A percentile compares a stretch with the other conserved stretches of the same genome.
Conservation (phyloP, 2,329 filamentous ascomycete genomes). For the Aspergillus pseudotamarii region DNA sequence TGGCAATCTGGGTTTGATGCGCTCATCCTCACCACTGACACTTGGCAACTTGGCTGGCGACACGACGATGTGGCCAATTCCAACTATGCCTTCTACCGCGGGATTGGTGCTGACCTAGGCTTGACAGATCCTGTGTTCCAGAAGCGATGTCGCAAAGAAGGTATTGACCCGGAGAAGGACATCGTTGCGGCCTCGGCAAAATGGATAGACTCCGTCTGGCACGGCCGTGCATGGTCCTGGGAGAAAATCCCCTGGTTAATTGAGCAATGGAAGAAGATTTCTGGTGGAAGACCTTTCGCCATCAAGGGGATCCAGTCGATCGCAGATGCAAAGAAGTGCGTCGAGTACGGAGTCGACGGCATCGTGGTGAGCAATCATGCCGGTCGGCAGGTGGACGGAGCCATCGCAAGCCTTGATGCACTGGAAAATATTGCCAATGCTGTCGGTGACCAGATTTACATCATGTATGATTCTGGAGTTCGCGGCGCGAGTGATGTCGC, state of each 20-base stretch:
- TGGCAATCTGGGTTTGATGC: slow-evolving; percentile 58
- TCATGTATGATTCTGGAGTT: slow-evolving; percentile 65
- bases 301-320: slow-evolving; percentile 73
- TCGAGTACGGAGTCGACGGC: slow-evolving; percentile 64
- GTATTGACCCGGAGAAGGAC: slow-evolving; percentile 57
- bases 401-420: slow-evolving; percentile 61
- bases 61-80: slow-evolving; percentile 59
- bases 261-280: slow-evolving; percentile 57
- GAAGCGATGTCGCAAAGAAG: slow-evolving; percentile 52
- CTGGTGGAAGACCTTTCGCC: slow-evolving; percentile 59
- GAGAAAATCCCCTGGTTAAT: slow-evolving; percentile 68
- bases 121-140: slow-evolving; percentile 63
- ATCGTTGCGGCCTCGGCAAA: slow-evolving; percentile 59
- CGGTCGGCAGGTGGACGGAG: slow-evolving; percentile 66
- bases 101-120: slow-evolving; percentile 59
- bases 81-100: slow-evolving; percentile 67
- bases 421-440: slow-evolving; percentile 60
- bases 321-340: slow-evolving; percentile 62
- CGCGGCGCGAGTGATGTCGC: slow-evolving; percentile 60
- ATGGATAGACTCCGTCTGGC: slow-evolving; percentile 69
- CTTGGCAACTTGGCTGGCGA: slow-evolving; percentile 65
- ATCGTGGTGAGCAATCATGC: slow-evolving; percentile 74
- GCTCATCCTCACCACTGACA: slow-evolving; percentile 64
- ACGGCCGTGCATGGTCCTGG: slow-evolving; percentile 66
- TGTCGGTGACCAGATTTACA: slow-evolving; percentile 53